phyloP scores from a whole-genome alignment of 768 basidiomycete genomes.

The Terana coerulea region DNA sequence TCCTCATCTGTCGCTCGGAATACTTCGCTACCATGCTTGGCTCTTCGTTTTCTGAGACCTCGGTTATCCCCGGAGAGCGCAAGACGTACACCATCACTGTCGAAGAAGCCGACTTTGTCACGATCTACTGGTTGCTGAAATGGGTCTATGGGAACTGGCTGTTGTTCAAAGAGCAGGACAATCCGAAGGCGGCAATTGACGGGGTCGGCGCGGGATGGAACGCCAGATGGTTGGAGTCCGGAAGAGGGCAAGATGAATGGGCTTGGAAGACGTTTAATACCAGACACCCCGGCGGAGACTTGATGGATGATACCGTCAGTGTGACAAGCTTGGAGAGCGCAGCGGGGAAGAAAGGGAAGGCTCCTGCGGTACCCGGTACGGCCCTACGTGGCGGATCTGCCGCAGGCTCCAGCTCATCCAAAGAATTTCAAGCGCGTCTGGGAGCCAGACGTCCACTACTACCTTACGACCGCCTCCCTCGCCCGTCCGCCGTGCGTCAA shows the following conservation, averaged over 20 bases:
- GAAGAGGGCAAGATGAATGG: constrained; percentile 48
- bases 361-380: constrained; percentile 16
- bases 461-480: constrained; percentile 15
- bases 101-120: constrained; percentile 75
- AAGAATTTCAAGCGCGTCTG: constrained; percentile 1
- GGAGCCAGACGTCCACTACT: not conserved
- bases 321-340: constrained; percentile 49
- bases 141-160: constrained; percentile 77
- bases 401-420: constrained; percentile 11
- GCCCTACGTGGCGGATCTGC: constrained; percentile 8
- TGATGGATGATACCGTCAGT: constrained; percentile 39
- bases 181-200: constrained; percentile 63
- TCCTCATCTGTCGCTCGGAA: constrained; percentile 68
- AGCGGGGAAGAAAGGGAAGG: constrained; percentile 6
- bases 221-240: constrained; percentile 49
- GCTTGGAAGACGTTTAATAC: constrained; percentile 65
- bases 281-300: constrained; percentile 29
- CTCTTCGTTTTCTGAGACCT: constrained; percentile 65
- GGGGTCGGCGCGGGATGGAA: constrained; percentile 67
- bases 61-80: constrained; percentile 38
- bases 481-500: constrained; percentile 17
- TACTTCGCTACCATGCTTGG: constrained; percentile 75
- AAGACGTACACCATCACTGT: constrained; percentile 65
- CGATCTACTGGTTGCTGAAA: constrained; percentile 76
- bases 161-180: constrained; percentile 64